phyloP scores from a whole-genome alignment of 1,284 basidiomycete genomes.

The Porodaedalea pini region DNA sequence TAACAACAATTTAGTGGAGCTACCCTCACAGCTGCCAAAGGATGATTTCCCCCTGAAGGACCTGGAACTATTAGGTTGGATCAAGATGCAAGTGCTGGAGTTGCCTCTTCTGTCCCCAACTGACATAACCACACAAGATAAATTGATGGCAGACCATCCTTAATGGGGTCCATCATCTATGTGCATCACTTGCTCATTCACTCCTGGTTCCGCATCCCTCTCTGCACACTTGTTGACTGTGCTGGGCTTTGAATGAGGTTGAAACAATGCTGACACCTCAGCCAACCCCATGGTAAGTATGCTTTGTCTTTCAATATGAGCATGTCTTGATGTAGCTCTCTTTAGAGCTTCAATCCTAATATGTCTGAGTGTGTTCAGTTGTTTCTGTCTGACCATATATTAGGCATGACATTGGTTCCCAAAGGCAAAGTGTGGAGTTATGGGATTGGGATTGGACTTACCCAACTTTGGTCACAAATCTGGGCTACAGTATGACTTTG shows the following conservation, averaged over 20 bases:
- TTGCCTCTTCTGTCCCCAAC: conserved; percentile 88
- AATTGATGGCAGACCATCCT: conserved; percentile 93
- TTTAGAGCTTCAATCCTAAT: conserved; percentile 86
- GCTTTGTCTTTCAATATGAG: conserved; percentile 12
- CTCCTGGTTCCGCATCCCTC: conserved; percentile 94
- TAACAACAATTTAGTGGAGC: too few species aligned
- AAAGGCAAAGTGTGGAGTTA: conserved; percentile 94
- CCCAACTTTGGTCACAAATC: conserved; percentile 85
- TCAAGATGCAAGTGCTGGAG: conserved; percentile 94
- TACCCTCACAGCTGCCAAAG: too few species aligned
- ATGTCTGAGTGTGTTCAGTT: conserved; percentile 98
- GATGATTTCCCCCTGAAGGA: conserved; percentile 95
- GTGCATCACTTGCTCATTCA: conserved; percentile 93
- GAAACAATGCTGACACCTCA: conserved; percentile 85
- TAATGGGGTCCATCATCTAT: conserved; percentile 94
- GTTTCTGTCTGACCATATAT: conserved; percentile 88
- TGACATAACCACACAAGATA: conserved; percentile 95
- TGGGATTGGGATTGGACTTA: conserved; percentile 84
- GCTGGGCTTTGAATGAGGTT: conserved; percentile 98
- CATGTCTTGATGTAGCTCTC: conserved; percentile 22
- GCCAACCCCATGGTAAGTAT: conserved; percentile 66
- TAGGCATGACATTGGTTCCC: conserved; percentile 88
- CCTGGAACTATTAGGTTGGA: conserved; percentile 92
- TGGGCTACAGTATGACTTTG: conserved; percentile 86
- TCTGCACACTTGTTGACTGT: conserved; percentile 84